A percentile compares a stretch with the other conserved stretches of the same genome.
phyloP scores from a whole-genome alignment of 2,329 filamentous ascomycete genomes.

The Venturia oleaginea region DNA sequence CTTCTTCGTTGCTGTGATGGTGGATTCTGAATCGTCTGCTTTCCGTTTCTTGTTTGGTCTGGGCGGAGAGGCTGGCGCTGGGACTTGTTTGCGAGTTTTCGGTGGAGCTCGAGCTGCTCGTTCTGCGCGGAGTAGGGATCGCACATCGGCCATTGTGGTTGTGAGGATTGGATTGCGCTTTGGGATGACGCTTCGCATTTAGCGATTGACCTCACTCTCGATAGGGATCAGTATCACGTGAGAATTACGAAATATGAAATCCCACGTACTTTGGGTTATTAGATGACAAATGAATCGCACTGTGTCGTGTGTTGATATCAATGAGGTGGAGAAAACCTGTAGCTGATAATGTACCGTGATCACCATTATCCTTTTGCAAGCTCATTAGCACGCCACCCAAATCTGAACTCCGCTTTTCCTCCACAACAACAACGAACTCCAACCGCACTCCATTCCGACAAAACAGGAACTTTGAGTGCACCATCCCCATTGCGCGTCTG shows the following conservation, averaged over 20 bases:
- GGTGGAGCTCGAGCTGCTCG: slow-evolving; percentile 14
- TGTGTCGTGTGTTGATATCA: no score
- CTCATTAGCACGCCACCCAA: background rate
- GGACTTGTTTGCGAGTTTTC: slow-evolving; percentile 7
- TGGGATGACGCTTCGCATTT: background rate
- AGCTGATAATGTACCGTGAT: no score
- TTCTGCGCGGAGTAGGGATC: slow-evolving; percentile 15
- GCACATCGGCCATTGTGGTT: slow-evolving; percentile 15
- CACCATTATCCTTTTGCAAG: no score
- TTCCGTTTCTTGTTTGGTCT: slow-evolving; percentile 15
- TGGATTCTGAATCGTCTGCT: slow-evolving; percentile 4
- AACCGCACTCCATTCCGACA: background rate
- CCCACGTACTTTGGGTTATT: no score
- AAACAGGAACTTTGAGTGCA: background rate
- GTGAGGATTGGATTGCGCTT: background rate
- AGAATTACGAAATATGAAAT: no score
- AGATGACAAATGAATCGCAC: no score
- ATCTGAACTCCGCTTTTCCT: background rate
- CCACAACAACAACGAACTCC: background rate
- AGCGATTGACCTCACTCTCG: no score
- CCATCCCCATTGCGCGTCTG: background rate
- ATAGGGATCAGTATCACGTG: no score
- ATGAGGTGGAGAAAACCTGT: no score
- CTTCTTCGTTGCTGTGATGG: background rate
- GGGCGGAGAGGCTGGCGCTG: background rate